phyloP scores from a whole-genome alignment of 352 stramenopile genomes.

The Phytopythium mirpurense region DNA sequence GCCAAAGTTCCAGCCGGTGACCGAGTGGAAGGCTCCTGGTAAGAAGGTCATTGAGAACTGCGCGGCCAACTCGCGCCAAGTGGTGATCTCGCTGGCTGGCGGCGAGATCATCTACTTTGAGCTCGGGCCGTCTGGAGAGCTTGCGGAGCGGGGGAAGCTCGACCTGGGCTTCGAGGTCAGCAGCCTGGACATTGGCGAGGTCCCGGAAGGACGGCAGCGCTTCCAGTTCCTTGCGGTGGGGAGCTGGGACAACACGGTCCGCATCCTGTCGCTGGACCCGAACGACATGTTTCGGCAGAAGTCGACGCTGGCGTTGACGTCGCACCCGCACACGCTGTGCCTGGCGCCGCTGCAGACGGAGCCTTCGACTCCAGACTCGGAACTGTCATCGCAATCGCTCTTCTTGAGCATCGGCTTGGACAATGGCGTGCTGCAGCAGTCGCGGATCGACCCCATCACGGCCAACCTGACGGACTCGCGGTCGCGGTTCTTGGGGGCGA shows the following conservation, averaged over 20 bases:
- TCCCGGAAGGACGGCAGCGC: conserved; percentile 91
- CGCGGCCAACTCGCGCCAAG: conserved; percentile 95
- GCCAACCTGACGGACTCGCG: conserved; percentile 81
- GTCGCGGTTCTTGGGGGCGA: conserved; percentile 93
- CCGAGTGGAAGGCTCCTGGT: conserved; percentile 96
- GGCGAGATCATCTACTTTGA: conserved; percentile 99
- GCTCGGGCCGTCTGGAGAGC: conserved; percentile 89
- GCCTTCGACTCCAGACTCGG: conserved; percentile 40
- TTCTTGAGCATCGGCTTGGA: conserved; percentile 89
- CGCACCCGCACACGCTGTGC: conserved; percentile 78
- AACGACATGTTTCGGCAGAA: conserved; percentile 88
- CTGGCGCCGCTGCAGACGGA: conserved; percentile 79
- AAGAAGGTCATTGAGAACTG: conserved; percentile 97
- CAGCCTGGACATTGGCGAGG: conserved; percentile 95
- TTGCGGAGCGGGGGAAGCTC: conserved; percentile 91
- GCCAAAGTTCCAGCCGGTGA: conserved; percentile 89
- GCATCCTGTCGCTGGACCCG: conserved; percentile 94
- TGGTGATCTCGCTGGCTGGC: conserved; percentile 95
- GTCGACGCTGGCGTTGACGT: conserved; percentile 76
- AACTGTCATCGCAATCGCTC: conserved; percentile 57
- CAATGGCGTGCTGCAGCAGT: conserved; percentile 95
- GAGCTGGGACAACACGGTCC: conserved; percentile 87
- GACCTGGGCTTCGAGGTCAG: conserved; percentile 96
- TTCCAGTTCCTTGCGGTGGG: conserved; percentile 97
- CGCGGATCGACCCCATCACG: conserved; percentile 85